Base-by-base conservation (phyloP, 495 filamentous ascomycete genomes). In the Podospora comata region DNA sequence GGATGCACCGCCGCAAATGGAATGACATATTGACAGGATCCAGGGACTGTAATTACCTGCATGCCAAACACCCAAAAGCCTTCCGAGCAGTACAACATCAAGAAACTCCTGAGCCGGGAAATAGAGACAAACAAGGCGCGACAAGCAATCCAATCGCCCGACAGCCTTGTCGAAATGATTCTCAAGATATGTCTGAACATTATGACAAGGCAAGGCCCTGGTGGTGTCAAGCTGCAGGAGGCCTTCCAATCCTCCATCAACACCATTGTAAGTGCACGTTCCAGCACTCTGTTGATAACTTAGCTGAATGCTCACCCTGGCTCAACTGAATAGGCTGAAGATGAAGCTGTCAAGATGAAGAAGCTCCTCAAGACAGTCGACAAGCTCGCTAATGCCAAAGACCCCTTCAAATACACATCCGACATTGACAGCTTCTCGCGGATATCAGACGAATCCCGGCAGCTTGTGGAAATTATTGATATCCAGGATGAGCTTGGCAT, bases 401-500 rank as follows among this genome's bases (percentile, higher is more conserved):
- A 70, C 5, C 68, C 68, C 6, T 70, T 67, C 27, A 34, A 13
- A 11, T 27, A 60, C 32, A 67, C 65, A 13, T 64, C 28, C 3
- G 65, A 67, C 1, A 70, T 70, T 27, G 65, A 70, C 58, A 70
- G 60, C 28, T 70, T 70, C 32, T 70, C 68, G 5, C 53, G 48
- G 19, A 66, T 66, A 16, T 58, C 54, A 7, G 54, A 28, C 30
- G 64, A 66, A 26, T 48, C 39, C 39, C 39, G 39, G 39, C 39
- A 48, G 23, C 39, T 72, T 16, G 70, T 72, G 9, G 70, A 72
- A 64, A 69, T 72, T 23, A 68, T 72, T 56, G 70, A 72, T 27
- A 72, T 72, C 55, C 70, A 72, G 58, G 70, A 72, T 48, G 70
- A 72, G 60, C 60, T 72, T 23, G 68, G 60, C 23, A 72, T 72